These are phyloP conservation scores for Delphinella strobiligena DNA, from an alignment of 2,329 filamentous ascomycete genomes.

Conservation along the genomic window DNA sequence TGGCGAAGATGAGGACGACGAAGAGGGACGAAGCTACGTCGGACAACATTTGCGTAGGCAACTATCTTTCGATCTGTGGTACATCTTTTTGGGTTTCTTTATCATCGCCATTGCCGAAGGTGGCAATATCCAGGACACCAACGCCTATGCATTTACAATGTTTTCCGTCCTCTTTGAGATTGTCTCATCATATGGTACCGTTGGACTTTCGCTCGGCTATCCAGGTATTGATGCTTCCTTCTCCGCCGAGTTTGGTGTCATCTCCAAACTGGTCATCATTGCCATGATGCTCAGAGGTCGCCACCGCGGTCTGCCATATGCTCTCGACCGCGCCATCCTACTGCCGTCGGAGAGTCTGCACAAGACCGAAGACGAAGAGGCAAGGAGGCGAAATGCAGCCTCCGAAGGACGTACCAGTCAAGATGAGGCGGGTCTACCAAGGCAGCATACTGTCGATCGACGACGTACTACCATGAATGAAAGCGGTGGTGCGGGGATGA, in stretches of 20 bases:
- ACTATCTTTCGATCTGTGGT: slow-evolving; percentile 96
- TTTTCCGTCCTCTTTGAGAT: slow-evolving; percentile 64
- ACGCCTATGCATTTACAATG: slow-evolving; percentile 40
- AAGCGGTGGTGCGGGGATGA: slow-evolving; percentile 3
- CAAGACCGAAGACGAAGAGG: slow-evolving; percentile 45
- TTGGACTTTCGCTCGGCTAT: slow-evolving; percentile 81
- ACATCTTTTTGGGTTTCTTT: slow-evolving; percentile 86
- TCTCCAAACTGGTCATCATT: slow-evolving; percentile 55
- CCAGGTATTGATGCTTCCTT: slow-evolving; percentile 65
- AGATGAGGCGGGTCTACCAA: slow-evolving; percentile 1
- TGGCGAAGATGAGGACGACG: slow-evolving; percentile 36
- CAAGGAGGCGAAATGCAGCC: slow-evolving; percentile 18
- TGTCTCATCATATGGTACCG: slow-evolving; percentile 85
- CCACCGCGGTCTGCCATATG: slow-evolving; percentile 52
- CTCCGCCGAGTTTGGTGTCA: slow-evolving; percentile 63
- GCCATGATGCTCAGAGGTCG: slow-evolving; percentile 55
- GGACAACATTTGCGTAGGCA: slow-evolving; percentile 85
- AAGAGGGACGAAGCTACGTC: slow-evolving; percentile 66
- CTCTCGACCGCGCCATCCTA: slow-evolving; percentile 58
- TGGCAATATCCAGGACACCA: slow-evolving; percentile 47
- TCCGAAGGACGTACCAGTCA: not conserved
- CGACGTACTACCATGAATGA: slow-evolving; percentile 1
- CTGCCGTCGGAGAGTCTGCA: slow-evolving; percentile 54
- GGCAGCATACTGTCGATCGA: not conserved
- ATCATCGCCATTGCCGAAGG: slow-evolving; percentile 86